Percentiles rank a stretch among this genome's conserved stretches.
These are phyloP conservation scores for Lumnitzera racemosa DNA, from an alignment of 345 rosid species.

Conservation along the genomic window DNA sequence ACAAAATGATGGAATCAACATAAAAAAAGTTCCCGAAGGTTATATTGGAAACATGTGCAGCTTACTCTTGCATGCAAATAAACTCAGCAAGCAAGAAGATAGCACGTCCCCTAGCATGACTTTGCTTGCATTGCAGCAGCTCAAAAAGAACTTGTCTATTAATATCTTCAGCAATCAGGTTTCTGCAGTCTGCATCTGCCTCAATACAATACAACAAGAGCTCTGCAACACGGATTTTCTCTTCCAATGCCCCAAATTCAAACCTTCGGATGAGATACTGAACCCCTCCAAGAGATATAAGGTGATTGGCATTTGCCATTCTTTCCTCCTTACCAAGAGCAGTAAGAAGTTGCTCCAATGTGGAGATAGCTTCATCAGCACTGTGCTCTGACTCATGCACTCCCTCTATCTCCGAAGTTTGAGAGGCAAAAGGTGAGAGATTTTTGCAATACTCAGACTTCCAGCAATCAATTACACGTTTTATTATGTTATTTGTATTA, in stretches of 20 bases:
- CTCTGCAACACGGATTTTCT: slow-evolving; percentile 25
- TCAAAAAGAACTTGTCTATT: slow-evolving; percentile 30
- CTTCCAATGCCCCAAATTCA: slow-evolving; percentile 25
- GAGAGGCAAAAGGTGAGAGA: slow-evolving; percentile 22
- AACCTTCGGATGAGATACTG: slow-evolving; percentile 36
- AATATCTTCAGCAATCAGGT: slow-evolving; percentile 26
- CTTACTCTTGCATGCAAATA: slow-evolving; percentile 45
- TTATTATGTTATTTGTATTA: slow-evolving; percentile 39
- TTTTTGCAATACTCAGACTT: slow-evolving; percentile 24
- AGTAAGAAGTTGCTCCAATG: slow-evolving; percentile 39
- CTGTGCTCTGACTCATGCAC: slow-evolving; percentile 6
- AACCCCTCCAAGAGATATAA: slow-evolving; percentile 44
- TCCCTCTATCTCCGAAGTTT: slow-evolving; percentile 8
- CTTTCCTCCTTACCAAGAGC: slow-evolving; percentile 25
- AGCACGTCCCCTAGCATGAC: slow-evolving; percentile 28
- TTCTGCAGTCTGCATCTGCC: slow-evolving; percentile 43
- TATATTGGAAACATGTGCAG: not conserved
- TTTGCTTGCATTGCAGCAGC: slow-evolving; percentile 35
- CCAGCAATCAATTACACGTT: slow-evolving; percentile 41
- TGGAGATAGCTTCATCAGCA: slow-evolving; percentile 22
- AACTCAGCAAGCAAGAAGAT: slow-evolving; percentile 36
- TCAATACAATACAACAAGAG: slow-evolving; percentile 41
- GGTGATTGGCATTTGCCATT: slow-evolving; percentile 30
- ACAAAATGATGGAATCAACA: not conserved
- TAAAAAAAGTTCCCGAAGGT: no score